Percentiles rank a stretch among this genome's conserved stretches.
These are phyloP conservation scores for Colletotrichum orchidophilum DNA, from an alignment of 2,329 filamentous ascomycete genomes.

Conservation along the genomic window DNA sequence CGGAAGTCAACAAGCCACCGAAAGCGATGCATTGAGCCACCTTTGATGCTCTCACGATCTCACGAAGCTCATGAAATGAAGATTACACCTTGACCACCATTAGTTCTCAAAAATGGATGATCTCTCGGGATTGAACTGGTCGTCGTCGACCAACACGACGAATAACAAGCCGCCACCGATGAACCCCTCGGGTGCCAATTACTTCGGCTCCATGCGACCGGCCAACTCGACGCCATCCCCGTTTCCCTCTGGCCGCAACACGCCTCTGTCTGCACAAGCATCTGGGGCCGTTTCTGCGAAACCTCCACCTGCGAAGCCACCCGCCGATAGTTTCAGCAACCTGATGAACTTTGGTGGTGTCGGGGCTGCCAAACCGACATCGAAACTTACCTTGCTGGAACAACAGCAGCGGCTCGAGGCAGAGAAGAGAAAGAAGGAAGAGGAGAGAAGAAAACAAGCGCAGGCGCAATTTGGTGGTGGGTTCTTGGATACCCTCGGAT, in stretches of 20 bases:
- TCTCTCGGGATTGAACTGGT: constrained; percentile 69
- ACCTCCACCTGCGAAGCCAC: constrained; percentile 57
- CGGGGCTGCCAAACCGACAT: constrained; percentile 66
- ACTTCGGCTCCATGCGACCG: constrained; percentile 62
- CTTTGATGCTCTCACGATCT: constrained; percentile 30
- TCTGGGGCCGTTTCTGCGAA: constrained; percentile 56
- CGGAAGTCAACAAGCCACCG: constrained; percentile 14
- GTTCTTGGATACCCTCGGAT: constrained; percentile 80
- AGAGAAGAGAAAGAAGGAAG: constrained; percentile 77
- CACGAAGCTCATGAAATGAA: constrained; percentile 32
- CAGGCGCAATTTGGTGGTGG: constrained; percentile 82
- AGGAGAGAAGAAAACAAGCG: constrained; percentile 74
- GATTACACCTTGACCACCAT: constrained; percentile 3
- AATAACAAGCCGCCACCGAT: constrained; percentile 53
- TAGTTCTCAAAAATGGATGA: constrained; percentile 63
- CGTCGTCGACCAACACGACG: constrained; percentile 48
- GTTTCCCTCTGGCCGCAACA: constrained; percentile 64
- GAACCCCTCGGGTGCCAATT: constrained; percentile 51
- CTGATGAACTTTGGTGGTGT: constrained; percentile 67
- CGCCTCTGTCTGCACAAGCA: constrained; percentile 61
- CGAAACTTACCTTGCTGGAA: constrained; percentile 81
- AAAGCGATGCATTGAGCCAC: constrained; percentile 31
- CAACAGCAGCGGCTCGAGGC: constrained; percentile 74
- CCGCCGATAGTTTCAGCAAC: constrained; percentile 81
- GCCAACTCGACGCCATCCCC: constrained; percentile 66